Percentiles rank a stretch among this genome's conserved stretches.
Evolutionary conservation across 495 filamentous ascomycete genomes (phyloP).

Genomic region (Recurvomyces mirabilis): DNA sequence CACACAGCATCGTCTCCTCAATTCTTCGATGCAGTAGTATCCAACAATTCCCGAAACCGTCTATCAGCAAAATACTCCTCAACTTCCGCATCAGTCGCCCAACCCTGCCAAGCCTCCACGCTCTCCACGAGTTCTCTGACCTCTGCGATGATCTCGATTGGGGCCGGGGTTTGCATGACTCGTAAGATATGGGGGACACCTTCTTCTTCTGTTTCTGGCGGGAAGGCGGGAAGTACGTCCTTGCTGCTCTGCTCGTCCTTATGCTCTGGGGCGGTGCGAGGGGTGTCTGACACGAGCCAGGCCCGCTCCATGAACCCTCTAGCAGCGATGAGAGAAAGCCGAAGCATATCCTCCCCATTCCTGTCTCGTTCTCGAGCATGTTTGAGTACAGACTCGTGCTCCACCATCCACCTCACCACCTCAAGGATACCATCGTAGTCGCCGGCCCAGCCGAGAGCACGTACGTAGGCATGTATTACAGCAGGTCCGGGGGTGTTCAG

Average conservation of each 20-base stretch:
- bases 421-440: slow-evolving; percentile 27
- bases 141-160: slow-evolving; percentile 22
- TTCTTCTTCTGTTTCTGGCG: background rate
- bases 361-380: slow-evolving; percentile 8
- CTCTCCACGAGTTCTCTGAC: slow-evolving; percentile 36
- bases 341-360: slow-evolving; percentile 37
- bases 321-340: slow-evolving; percentile 41
- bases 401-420: slow-evolving; percentile 23
- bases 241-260: background rate
- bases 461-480: slow-evolving; percentile 30
- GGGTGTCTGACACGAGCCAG: slow-evolving; percentile 18
- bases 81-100: slow-evolving; percentile 45
- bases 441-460: slow-evolving; percentile 25
- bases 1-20: background rate
- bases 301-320: slow-evolving; percentile 42
- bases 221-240: background rate
- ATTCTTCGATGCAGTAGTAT: background rate
- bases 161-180: slow-evolving; percentile 12
- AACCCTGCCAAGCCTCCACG: slow-evolving; percentile 39
- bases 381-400: slow-evolving; percentile 16
- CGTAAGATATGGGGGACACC: too few species aligned
- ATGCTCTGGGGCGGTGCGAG: background rate
- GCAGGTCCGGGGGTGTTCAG: slow-evolving; percentile 18
- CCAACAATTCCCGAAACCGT: slow-evolving; percentile 3
- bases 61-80: slow-evolving; percentile 30